Percentiles rank a stretch among this genome's conserved stretches.
Evolutionary conservation across 164 flowering plant species (phyloP).

Genomic region (Nelumbo lutea): DNA sequence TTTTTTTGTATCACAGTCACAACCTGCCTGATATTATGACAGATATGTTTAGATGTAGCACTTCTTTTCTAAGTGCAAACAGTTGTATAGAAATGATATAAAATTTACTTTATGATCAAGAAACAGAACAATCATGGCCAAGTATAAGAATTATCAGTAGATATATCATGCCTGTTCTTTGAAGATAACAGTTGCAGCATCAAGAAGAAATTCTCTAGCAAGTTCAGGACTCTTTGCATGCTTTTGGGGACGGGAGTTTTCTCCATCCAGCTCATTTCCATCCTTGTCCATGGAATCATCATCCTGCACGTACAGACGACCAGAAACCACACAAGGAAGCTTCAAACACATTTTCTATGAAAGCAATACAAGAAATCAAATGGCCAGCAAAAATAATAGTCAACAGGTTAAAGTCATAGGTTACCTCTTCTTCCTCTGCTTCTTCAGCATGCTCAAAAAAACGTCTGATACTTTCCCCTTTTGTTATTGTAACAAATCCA

Average conservation of each 20-base stretch:
- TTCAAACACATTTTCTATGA: not conserved
- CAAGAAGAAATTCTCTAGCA: constrained; percentile 96
- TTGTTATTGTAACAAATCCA: constrained; percentile 63
- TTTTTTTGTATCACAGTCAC: not conserved
- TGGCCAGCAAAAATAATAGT: not conserved
- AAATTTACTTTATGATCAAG: not conserved
- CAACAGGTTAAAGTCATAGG: not conserved
- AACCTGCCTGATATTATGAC: not conserved
- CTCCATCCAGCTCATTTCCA: constrained; percentile 95
- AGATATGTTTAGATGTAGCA: not conserved
- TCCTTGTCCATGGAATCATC: constrained; percentile 96
- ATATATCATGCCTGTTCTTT: constrained; percentile 74
- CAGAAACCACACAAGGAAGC: not conserved
- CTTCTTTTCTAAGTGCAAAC: not conserved
- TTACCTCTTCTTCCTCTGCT: constrained; percentile 92
- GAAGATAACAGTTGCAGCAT: constrained; percentile 95
- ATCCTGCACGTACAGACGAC: constrained; percentile 43
- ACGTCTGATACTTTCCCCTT: constrained; percentile 62
- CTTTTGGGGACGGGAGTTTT: constrained; percentile 95
- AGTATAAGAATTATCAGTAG: not conserved
- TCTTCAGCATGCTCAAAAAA: constrained; percentile 95
- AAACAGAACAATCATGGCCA: not conserved
- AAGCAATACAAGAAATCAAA: not conserved
- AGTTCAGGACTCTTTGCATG: constrained; percentile 99
- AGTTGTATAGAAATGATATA: not conserved